Evolutionary conservation across 164 flowering plant genomes (phyloP).

Genomic region (Berberis vulgaris): DNA sequence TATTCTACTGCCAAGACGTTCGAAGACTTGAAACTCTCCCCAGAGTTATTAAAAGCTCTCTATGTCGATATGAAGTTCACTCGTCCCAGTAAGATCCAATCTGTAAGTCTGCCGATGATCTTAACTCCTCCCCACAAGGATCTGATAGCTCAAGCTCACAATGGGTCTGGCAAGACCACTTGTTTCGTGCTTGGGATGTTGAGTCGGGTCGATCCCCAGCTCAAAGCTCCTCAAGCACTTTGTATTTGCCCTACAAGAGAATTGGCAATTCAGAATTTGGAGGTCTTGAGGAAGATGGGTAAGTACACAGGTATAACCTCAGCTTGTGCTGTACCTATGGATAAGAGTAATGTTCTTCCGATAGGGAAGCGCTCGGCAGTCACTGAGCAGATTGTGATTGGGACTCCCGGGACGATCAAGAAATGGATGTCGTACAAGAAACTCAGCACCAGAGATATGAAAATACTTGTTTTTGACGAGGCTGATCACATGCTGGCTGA

Average conservation of each 20-base stretch:
- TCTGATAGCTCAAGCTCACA: constrained; percentile 89
- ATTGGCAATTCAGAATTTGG: constrained; percentile 82
- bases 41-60: constrained; percentile 68
- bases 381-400: constrained; percentile 70
- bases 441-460: constrained; percentile 37
- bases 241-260: constrained; percentile 96
- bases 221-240: constrained; percentile 70
- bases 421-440: constrained; percentile 54
- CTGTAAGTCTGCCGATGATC: constrained; percentile 88
- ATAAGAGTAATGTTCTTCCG: constrained; percentile 29
- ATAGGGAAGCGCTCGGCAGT: constrained; percentile 35
- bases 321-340: constrained; percentile 58
- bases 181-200: constrained; percentile 96
- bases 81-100: constrained; percentile 85
- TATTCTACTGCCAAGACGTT: constrained; percentile 72
- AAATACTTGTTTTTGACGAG: constrained; percentile 94
- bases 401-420: constrained; percentile 87
- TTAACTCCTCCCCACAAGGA: constrained; percentile 72
- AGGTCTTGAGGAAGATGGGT: constrained; percentile 81
- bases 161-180: constrained; percentile 96
- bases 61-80: constrained; percentile 82
- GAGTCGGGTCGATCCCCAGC: constrained; percentile 73
- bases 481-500: constrained; percentile 97
- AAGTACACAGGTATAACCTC: constrained; percentile 72
- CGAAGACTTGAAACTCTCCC: constrained; percentile 73